Base-by-base conservation (phyloP, 768 basidiomycete genomes). In the Boletales sp. region DNA sequence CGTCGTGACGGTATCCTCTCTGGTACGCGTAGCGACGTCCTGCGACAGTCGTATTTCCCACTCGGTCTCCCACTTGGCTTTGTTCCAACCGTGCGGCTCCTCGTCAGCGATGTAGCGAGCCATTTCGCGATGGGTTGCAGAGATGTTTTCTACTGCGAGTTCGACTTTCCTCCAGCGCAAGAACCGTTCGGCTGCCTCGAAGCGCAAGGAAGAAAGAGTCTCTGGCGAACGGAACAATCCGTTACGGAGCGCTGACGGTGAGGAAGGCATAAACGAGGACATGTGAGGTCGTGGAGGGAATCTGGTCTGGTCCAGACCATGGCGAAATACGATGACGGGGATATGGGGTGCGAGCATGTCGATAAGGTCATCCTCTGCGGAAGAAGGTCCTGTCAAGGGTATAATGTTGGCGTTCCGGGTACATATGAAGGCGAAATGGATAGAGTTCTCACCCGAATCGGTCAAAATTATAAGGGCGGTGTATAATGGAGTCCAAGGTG, bases 151-250 rank as follows among this genome's bases (percentile, higher is more conserved):
- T 7, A 80, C 77, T 11, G 77, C 78, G 17, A 76, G 72, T 54
- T 86, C 82, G 25, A 87, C 78, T 61, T 87, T 86, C 31, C 84
- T 72, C 86, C 86, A 88, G 30, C 79, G 77, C 49, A 87, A 63
- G 65, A 87, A 88, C 17, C 86, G 77, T 50, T 86, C 83, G 0
- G 81, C 74, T 0, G 84, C 85, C 64, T 87, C 86, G 15, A 66
- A 70, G 32, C 87, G 78, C 30, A 88, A 70, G 2, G 72, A 60
- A 2, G 74, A 70, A 11, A 87, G 71, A 0, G 75, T 83, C 51
- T 82, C 83, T 0, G 85, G 84, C 2, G 82, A 79, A 53, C 75
- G 80, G 65, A 88, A 86, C 12, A 88, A 68, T 11, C 82, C 83
- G 28, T 63, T 64, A 12, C 84, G 79, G 10, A 88, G 73, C 1